Base-by-base conservation (phyloP, 495 filamentous ascomycete species). In the Hypoxylon lenormandii region DNA sequence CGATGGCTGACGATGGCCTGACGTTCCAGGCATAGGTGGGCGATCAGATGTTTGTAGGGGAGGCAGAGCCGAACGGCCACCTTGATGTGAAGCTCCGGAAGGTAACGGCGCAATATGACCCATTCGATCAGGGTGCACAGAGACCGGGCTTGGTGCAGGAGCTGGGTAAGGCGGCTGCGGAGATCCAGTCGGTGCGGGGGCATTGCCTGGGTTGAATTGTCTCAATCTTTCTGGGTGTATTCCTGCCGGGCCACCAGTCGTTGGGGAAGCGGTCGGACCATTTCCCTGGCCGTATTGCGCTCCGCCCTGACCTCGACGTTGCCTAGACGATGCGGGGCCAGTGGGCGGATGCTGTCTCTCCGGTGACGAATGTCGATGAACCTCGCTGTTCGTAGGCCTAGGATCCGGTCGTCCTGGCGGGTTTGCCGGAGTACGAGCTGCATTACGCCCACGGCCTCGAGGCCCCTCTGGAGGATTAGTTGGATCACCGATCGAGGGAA, bases 401-500 rank as follows among this genome's bases (percentile, higher is more conserved):
- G 66, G 67, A 43, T 84, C 80, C 2, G 72, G 70, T 30, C 78
- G 74, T 45, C 73, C 64, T 53, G 78, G 74, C 16, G 76, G 76
- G 7, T 75, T 79, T 18, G 56, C 43, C n/a, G 77, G 67, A 13
- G 65, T 66, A 28, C 81, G 78, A 49, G 70, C 60, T 5, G 76
- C 70, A 50, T 78, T 80, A 43, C 82, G 77, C 11, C 83, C 81
- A 64, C 82, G 79, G 15, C 85, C 83, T 42, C 90, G 82, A 1
- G 92, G 93, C 0, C 91, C 93, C 21, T 87, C 89, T 0, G 92
- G 92, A 45, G 89, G 86, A 45, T 88, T 88, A 6, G 82, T 73
- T 30, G 81, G 72, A 13, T 83, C 80, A 1, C 78, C 73, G 48
- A 82, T 78, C 0, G 86, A 81, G n/a, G 78, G 77, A 46, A 85